phyloP scores from a whole-genome alignment of 2,329 filamentous ascomycete species.

The Fonsecaea monophora region DNA sequence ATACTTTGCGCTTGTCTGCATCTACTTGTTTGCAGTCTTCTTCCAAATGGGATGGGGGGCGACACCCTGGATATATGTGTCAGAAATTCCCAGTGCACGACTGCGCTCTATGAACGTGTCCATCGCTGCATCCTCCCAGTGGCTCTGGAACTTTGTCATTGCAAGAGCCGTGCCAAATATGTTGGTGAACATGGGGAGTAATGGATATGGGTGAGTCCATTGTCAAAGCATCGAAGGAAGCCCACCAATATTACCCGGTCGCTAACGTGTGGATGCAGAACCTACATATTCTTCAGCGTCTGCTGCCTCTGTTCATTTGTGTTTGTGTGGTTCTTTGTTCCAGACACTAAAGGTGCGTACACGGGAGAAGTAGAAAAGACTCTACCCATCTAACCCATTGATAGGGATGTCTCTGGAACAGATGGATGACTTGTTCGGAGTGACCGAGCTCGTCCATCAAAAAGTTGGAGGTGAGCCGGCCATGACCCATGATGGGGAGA shows the following conservation, averaged over 20 bases:
- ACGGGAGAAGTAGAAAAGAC: constrained; percentile 28
- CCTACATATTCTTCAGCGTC: constrained; percentile 71
- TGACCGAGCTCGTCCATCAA: constrained; percentile 41
- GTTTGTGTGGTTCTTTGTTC: constrained; percentile 69
- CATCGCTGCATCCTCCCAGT: constrained; percentile 71
- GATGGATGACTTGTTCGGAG: constrained; percentile 71
- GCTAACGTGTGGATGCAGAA: constrained; percentile 61
- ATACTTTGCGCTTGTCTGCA: constrained; percentile 72
- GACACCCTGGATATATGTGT: constrained; percentile 74
- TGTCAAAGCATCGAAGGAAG: background rate
- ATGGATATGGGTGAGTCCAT: constrained; percentile 16
- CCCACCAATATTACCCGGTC: background rate
- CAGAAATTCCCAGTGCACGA: constrained; percentile 72
- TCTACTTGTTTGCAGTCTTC: constrained; percentile 74
- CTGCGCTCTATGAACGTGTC: constrained; percentile 71
- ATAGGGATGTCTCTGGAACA: constrained; percentile 57
- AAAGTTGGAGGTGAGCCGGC: constrained; percentile 4
- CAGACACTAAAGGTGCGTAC: constrained; percentile 70
- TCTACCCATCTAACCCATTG: background rate
- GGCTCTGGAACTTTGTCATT: constrained; percentile 77
- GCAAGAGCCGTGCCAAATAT: constrained; percentile 60
- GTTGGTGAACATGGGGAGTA: constrained; percentile 50
- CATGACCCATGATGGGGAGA: background rate
- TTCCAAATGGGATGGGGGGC: constrained; percentile 74
- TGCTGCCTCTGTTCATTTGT: constrained; percentile 12